phyloP scores from a whole-genome alignment of 2,329 filamentous ascomycete genomes.

The Massarina eburnea region DNA sequence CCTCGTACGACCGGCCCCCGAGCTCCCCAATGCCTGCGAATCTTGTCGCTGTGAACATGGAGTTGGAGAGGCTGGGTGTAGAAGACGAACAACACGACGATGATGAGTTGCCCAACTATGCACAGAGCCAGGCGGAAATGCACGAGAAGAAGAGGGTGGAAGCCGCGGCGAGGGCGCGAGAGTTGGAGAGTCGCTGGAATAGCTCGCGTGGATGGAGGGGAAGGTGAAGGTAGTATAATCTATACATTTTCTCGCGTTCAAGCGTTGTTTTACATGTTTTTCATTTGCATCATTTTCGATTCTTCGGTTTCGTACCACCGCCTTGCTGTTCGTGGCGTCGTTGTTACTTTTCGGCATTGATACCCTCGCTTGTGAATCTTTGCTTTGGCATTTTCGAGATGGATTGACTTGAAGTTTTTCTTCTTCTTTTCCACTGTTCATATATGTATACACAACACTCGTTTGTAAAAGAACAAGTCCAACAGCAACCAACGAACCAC shows the following conservation, averaged over 20 bases:
- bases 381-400: too few species aligned
- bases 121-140: constrained; percentile 51
- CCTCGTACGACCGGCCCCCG: constrained; percentile 16
- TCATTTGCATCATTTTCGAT: not conserved
- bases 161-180: constrained; percentile 47
- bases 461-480: too few species aligned
- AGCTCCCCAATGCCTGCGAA: constrained; percentile 13
- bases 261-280: not conserved
- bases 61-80: constrained; percentile 33
- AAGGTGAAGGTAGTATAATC: constrained; percentile 3
- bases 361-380: too few species aligned
- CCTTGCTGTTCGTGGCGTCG: too few species aligned
- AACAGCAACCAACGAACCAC: too few species aligned
- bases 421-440: too few species aligned
- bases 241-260: not conserved
- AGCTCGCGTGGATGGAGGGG: constrained; percentile 21
- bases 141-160: constrained; percentile 41
- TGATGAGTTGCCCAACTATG: constrained; percentile 51
- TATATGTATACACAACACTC: too few species aligned
- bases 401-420: too few species aligned
- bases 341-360: too few species aligned
- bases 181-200: constrained; percentile 49
- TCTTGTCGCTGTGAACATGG: constrained; percentile 29
- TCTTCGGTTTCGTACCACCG: not conserved
- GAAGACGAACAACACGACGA: constrained; percentile 36